phyloP scores from a whole-genome alignment of 2,329 filamentous ascomycete genomes.

The Neurospora crassa region DNA sequence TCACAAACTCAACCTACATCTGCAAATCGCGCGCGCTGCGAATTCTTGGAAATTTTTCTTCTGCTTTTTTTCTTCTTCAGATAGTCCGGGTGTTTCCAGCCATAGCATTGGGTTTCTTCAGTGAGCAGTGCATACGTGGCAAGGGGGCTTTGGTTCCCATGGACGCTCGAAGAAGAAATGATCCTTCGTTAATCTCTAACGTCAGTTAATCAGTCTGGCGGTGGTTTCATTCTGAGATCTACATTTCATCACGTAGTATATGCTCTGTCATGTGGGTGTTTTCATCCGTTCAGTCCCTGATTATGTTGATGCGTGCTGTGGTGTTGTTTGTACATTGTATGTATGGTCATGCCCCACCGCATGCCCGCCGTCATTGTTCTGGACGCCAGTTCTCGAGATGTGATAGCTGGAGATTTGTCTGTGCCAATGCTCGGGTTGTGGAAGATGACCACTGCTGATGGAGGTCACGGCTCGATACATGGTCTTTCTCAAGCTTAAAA shows the following conservation, averaged over 20 bases:
- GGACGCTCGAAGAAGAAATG: constrained; percentile 37
- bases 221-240: constrained; percentile 50
- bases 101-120: constrained; percentile 18
- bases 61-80: constrained; percentile 29
- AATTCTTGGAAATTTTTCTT: constrained; percentile 15
- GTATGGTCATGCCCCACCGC: too few relatives aligned
- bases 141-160: constrained; percentile 23
- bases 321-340: not conserved
- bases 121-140: constrained; percentile 23
- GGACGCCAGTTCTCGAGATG: not conserved
- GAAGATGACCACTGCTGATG: not conserved
- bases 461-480: not conserved
- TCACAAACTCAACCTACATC: constrained; percentile 34
- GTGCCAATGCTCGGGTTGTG: not conserved
- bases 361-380: not conserved
- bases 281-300: too few relatives aligned
- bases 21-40: constrained; percentile 28
- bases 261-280: not conserved
- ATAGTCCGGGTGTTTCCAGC: constrained; percentile 41
- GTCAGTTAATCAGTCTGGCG: constrained; percentile 38
- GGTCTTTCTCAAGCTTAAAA: too few relatives aligned
- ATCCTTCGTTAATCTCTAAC: constrained; percentile 51
- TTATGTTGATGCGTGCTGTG: not conserved
- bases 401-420: not conserved
- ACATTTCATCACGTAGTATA: constrained; percentile 26